These are phyloP conservation scores for Daucus carota DNA, from an alignment of 129 eudicot species.

Conservation along the genomic window DNA sequence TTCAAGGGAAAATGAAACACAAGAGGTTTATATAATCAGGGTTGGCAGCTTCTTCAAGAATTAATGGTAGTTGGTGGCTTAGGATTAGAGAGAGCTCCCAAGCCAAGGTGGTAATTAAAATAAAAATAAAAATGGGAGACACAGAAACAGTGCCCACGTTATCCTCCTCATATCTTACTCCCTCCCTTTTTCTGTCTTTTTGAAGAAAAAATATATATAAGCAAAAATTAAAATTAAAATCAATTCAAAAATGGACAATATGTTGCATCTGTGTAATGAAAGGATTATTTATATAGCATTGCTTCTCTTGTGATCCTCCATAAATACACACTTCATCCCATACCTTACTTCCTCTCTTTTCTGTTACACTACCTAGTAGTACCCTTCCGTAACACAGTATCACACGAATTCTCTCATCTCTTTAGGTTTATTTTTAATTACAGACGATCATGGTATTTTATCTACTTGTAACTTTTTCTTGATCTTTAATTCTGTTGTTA, in stretches of 20 bases:
- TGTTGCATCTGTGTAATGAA: constrained; percentile 20
- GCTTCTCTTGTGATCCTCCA: constrained; percentile 38
- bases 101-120: constrained; percentile 74
- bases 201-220: neutral
- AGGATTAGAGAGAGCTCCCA: constrained; percentile 42
- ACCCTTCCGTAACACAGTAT: constrained; percentile 14
- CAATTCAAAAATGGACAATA: constrained; percentile 22
- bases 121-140: constrained; percentile 66
- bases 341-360: constrained; percentile 37
- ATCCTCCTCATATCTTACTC: constrained; percentile 30
- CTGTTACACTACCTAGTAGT: constrained; percentile 9
- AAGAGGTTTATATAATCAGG: constrained; percentile 6
- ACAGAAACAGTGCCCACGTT: constrained; percentile 96
- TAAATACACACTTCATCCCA: constrained; percentile 41
- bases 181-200: constrained; percentile 4
- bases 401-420: neutral
- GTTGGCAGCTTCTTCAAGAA: constrained; percentile 46
- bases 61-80: constrained; percentile 9
- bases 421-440: constrained; percentile 6
- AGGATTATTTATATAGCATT: constrained; percentile 27
- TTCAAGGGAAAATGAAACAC: constrained; percentile 17
- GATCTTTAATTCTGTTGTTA: neutral
- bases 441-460: constrained; percentile 47
- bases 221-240: neutral
- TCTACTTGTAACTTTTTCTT: neutral